Base-by-base conservation (phyloP, 345 rosid species). In the Psidium guajava region DNA sequence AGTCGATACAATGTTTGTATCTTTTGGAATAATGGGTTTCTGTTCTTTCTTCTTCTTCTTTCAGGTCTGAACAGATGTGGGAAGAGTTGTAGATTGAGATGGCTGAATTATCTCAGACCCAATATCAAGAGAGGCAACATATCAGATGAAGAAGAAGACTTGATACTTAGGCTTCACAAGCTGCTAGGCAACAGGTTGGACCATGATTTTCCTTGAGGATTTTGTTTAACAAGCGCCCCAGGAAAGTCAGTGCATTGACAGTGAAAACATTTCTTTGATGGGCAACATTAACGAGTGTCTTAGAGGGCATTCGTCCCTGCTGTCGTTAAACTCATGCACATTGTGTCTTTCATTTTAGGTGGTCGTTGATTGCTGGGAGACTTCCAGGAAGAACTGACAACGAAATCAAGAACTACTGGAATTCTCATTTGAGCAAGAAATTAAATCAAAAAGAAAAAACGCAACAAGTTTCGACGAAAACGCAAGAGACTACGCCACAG, bases 281-380 rank as follows among this genome's bases (percentile, higher is more conserved):
- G 82, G 82, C 12, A 27, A 16, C 81, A 27, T 14, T 32, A 32
- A 8, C 36, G 5, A 69, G 77, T 69, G 22, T 69, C 44, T 16
- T 16, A 8, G 47, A 69, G 77, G 47, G 32, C 13, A 32, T 32
- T 20, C 77, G 44, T 32, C 3, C 18, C 47, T 69, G 47, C 80
- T 69, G 47, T 20, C 36, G 80, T 36, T 69, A 69, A 69, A 69
- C 20, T 69, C 36, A 24, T 25, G 42, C 9, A n/a, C 36, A 56
- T 85, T 85, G 36, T 42, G 64, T 85, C 50, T 54, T 81, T 54
- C 5, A 53, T 56, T 53, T 80, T 44, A 93, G 96, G 85, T 92
- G 96, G 96, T 87, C 96, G 16, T 85, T 93, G 90, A 92, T 93
- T 44, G 96, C 96, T 1, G 94, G 96, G 88, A 92, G 96, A 84